phyloP scores from a whole-genome alignment of 176 grass and related monocot genomes.

The Hsuehochloa calcarea region DNA sequence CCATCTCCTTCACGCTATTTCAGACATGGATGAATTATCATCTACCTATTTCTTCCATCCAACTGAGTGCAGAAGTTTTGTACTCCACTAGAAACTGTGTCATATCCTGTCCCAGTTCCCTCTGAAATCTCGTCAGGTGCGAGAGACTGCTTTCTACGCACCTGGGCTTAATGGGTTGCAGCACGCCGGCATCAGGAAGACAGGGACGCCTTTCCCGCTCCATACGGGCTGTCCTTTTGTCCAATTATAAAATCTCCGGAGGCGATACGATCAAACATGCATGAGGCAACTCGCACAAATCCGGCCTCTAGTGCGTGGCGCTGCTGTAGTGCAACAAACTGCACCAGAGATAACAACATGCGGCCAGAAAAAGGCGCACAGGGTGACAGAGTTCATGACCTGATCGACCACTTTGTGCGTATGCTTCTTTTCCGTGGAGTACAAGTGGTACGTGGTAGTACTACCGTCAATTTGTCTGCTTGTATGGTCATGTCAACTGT shows the following conservation, averaged over 20 bases:
- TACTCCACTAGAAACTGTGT: constrained; percentile 32
- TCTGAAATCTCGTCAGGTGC: constrained; percentile 3
- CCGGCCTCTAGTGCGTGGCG: constrained; percentile 30
- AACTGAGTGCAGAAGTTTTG: constrained; percentile 33
- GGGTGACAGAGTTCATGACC: neutral
- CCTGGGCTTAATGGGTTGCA: neutral
- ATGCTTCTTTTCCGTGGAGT: neutral
- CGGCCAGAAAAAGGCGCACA: neutral
- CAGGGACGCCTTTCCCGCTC: constrained; percentile 9
- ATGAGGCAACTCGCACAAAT: neutral
- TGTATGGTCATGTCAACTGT: neutral
- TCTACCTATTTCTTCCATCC: neutral
- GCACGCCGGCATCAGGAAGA: constrained; percentile 17
- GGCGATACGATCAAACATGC: neutral
- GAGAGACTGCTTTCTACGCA: neutral
- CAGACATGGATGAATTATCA: neutral
- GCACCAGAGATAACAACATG: neutral
- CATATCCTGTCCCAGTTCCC: neutral
- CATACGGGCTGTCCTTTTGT: neutral
- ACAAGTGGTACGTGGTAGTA: constrained; percentile 11
- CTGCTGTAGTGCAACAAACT: constrained; percentile 48
- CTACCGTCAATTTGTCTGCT: neutral
- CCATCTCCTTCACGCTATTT: neutral
- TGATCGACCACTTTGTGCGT: neutral
- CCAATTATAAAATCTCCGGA: neutral